phyloP scores from a whole-genome alignment of 2,329 filamentous ascomycete genomes.

The Zasmidium cellare region DNA sequence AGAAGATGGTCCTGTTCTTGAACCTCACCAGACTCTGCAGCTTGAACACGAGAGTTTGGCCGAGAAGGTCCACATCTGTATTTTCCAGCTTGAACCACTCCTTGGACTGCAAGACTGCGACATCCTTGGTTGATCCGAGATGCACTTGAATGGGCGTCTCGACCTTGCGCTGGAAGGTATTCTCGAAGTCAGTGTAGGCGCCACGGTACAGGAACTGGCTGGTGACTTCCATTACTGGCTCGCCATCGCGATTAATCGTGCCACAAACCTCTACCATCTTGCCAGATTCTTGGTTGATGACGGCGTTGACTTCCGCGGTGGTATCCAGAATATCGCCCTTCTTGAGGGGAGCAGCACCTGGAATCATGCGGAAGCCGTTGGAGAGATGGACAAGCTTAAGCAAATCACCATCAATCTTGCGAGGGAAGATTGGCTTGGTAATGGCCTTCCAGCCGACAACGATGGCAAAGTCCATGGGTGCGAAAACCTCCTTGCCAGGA shows the following conservation, averaged over 20 bases:
- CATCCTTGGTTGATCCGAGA: slow-evolving; percentile 82
- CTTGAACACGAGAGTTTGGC: slow-evolving; percentile 93
- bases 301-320: slow-evolving; percentile 92
- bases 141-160: slow-evolving; percentile 95
- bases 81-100: slow-evolving; percentile 94
- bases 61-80: slow-evolving; percentile 80
- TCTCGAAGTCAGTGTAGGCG: slow-evolving; percentile 88
- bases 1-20: slow-evolving; percentile 93
- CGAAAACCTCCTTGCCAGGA: slow-evolving; percentile 88
- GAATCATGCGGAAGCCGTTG: slow-evolving; percentile 97
- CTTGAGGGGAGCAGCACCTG: slow-evolving; percentile 90
- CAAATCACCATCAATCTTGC: slow-evolving; percentile 91
- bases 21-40: slow-evolving; percentile 87
- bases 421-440: slow-evolving; percentile 98
- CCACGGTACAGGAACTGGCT: slow-evolving; percentile 98
- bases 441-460: slow-evolving; percentile 73
- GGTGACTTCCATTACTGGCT: slow-evolving; percentile 95
- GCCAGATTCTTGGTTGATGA: slow-evolving; percentile 96
- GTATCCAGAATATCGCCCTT: slow-evolving; percentile 92
- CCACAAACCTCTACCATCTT: slow-evolving; percentile 99
- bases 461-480: slow-evolving; percentile 82
- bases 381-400: slow-evolving; percentile 95
- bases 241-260: slow-evolving; percentile 80
- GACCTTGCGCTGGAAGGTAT: slow-evolving; percentile 96
- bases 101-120: slow-evolving; percentile 92